Evolutionary conservation across 2,329 filamentous ascomycete species (phyloP).

Genomic region (Paecilomyces niveus): DNA sequence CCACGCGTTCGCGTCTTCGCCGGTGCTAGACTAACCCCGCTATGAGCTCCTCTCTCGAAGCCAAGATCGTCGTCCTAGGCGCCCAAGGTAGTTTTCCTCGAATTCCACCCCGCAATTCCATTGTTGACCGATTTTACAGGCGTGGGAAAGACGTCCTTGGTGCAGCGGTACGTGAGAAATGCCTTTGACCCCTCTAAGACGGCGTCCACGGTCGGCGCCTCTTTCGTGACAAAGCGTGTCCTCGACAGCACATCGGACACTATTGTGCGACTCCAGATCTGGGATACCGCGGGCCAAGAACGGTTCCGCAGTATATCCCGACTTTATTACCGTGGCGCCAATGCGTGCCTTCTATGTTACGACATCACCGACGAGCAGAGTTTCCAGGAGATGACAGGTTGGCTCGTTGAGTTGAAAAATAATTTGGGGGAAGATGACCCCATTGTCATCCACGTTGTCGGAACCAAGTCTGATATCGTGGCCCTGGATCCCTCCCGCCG

Average conservation of each 20-base stretch:
- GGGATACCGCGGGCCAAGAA: conserved; percentile 95
- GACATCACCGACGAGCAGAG: conserved; percentile 81
- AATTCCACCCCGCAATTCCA: not conserved
- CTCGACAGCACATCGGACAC: conserved; percentile 80
- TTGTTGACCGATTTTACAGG: conserved; percentile 21
- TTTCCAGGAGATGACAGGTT: conserved; percentile 86
- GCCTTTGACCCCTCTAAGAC: conserved; percentile 35
- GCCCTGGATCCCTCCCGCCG: conserved; percentile 70
- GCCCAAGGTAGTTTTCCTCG: conserved; percentile 36
- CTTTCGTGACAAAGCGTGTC: conserved; percentile 72
- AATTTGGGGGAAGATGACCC: conserved; percentile 62
- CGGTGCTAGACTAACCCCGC: conserved; percentile 9
- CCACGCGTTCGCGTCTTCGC: conserved; percentile 20
- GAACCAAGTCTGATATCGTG: conserved; percentile 88
- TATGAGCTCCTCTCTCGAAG: conserved; percentile 44
- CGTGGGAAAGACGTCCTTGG: conserved; percentile 47
- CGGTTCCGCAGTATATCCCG: conserved; percentile 90
- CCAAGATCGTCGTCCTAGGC: conserved; percentile 47
- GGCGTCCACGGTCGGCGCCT: conserved; percentile 68
- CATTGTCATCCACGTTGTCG: conserved; percentile 87
- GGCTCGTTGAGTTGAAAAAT: conserved; percentile 76
- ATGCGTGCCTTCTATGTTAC: conserved; percentile 91
- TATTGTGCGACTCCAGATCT: conserved; percentile 84
- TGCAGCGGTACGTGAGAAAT: conserved; percentile 44
- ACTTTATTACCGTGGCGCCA: conserved; percentile 92